Percentiles rank a stretch among this genome's conserved stretches.
Evolutionary conservation across 2,329 filamentous ascomycete species (phyloP).

Genomic region (Aspergillus puulaauensis): DNA sequence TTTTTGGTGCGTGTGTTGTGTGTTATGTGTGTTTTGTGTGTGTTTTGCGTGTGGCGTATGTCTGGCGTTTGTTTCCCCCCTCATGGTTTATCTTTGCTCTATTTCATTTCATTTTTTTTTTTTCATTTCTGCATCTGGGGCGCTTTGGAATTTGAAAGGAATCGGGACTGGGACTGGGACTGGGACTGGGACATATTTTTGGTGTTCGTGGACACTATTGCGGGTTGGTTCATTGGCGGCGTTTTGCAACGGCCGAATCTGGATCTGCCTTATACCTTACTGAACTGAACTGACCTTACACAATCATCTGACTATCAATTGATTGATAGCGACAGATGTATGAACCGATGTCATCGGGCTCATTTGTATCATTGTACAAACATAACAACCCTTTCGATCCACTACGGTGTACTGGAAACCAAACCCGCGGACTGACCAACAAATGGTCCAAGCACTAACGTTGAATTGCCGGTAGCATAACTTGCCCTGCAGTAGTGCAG

Average conservation of each 20-base stretch:
- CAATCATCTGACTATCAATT: no score
- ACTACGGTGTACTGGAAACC: no score
- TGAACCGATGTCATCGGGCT: no score
- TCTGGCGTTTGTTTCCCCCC: slow-evolving; percentile 16
- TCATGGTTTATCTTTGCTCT: slow-evolving; percentile 11
- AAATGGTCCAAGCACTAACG: no score
- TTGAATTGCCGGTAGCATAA: no score
- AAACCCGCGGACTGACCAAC: no score
- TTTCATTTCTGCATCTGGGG: slow-evolving; percentile 9
- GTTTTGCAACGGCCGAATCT: neutral
- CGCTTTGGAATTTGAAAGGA: neutral
- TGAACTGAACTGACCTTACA: no score
- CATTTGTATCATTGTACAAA: no score
- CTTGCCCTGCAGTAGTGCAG: no score
- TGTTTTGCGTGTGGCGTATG: slow-evolving; percentile 16
- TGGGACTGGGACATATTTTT: neutral
- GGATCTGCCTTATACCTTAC: no score
- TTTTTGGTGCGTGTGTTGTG: slow-evolving; percentile 21
- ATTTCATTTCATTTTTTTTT: slow-evolving; percentile 17
- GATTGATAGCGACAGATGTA: no score
- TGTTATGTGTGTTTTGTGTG: slow-evolving; percentile 19
- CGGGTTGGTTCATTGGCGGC: neutral
- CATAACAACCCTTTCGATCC: no score
- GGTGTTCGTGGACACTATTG: neutral
- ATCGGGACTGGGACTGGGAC: slow-evolving; percentile 5